Evolutionary conservation across 2,329 filamentous ascomycete species (phyloP).

Genomic region (Paecilomyces dactylethromorphus): DNA sequence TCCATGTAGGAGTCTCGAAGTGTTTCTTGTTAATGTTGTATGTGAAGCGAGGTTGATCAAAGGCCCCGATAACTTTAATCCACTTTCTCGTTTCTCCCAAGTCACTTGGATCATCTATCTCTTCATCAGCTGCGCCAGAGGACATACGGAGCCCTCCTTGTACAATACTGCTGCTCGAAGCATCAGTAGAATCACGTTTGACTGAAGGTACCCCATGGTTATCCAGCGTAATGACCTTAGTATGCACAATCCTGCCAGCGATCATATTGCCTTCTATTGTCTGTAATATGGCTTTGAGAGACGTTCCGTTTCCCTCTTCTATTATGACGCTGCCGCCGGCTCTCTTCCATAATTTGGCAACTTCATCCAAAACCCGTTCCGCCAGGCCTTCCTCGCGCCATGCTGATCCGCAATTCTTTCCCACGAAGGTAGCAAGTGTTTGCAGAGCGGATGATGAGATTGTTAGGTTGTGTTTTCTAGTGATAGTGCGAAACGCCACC

Average conservation of each 20-base stretch:
- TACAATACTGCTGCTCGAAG: slow-evolving; percentile 44
- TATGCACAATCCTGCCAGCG: slow-evolving; percentile 54
- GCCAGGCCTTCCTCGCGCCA: slow-evolving; percentile 94
- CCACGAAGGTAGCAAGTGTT: slow-evolving; percentile 80
- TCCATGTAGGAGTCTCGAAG: slow-evolving; percentile 67
- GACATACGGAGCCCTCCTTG: slow-evolving; percentile 9
- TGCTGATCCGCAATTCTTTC: slow-evolving; percentile 86
- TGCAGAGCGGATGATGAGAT: slow-evolving; percentile 81
- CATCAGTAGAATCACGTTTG: slow-evolving; percentile 36
- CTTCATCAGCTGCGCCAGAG: slow-evolving; percentile 46
- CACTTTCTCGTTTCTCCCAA: slow-evolving; percentile 69
- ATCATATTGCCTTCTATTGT: slow-evolving; percentile 81
- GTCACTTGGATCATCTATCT: slow-evolving; percentile 53
- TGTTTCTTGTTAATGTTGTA: slow-evolving; percentile 66
- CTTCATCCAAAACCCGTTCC: slow-evolving; percentile 86
- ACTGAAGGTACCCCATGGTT: slow-evolving; percentile 25
- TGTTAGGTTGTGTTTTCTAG: slow-evolving; percentile 93
- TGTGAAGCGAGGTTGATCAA: slow-evolving; percentile 63
- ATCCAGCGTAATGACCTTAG: slow-evolving; percentile 41
- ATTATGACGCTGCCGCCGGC: slow-evolving; percentile 85
- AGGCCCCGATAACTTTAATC: slow-evolving; percentile 77
- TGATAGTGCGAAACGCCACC: slow-evolving; percentile 89
- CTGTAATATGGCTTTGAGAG: slow-evolving; percentile 73
- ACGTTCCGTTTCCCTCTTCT: slow-evolving; percentile 63
- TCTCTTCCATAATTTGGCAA: slow-evolving; percentile 87